Evolutionary conservation across 805 yeast species (phyloP).

Genomic region (Candida sithepensis): DNA sequence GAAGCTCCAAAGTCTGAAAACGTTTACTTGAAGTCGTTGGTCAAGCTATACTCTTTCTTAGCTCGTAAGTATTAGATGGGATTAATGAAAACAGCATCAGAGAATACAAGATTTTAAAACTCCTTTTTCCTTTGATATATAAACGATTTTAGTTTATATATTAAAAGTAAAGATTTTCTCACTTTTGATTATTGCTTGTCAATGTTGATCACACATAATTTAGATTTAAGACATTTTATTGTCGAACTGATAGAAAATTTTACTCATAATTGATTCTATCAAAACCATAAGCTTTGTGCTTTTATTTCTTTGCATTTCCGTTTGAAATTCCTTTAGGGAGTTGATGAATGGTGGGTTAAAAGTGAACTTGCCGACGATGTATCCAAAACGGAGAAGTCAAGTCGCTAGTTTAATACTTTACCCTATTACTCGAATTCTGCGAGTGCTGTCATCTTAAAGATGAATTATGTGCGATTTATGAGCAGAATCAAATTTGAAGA

Average conservation of each 20-base stretch:
- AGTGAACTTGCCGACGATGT: background rate
- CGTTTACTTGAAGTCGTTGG: slow-evolving; percentile 97
- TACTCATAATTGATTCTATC: background rate
- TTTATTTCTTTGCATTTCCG: background rate
- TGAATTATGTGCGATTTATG: slow-evolving; percentile 38
- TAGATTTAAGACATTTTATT: background rate
- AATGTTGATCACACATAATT: slow-evolving; percentile 2
- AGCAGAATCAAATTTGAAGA: slow-evolving; percentile 42
- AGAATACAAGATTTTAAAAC: too few species aligned
- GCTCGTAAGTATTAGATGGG: slow-evolving; percentile 77
- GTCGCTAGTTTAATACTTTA: background rate
- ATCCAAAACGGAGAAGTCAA: too few species aligned
- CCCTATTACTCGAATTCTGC: slow-evolving; percentile 22
- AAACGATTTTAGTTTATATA: too few species aligned
- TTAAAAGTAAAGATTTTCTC: too few species aligned
- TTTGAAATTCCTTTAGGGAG: background rate
- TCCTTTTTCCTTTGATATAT: too few species aligned
- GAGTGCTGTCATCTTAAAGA: slow-evolving; percentile 23
- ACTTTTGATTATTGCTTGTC: background rate
- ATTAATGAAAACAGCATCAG: background rate
- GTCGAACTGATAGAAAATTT: background rate
- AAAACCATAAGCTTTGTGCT: background rate
- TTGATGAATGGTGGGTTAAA: background rate
- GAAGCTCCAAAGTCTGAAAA: slow-evolving; percentile 99
- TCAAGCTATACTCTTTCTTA: slow-evolving; percentile 97